A percentile compares a stretch with the other conserved stretches of the same genome.
Conservation (phyloP, 129 eudicot species). For the Dittrichia graveolens region DNA sequence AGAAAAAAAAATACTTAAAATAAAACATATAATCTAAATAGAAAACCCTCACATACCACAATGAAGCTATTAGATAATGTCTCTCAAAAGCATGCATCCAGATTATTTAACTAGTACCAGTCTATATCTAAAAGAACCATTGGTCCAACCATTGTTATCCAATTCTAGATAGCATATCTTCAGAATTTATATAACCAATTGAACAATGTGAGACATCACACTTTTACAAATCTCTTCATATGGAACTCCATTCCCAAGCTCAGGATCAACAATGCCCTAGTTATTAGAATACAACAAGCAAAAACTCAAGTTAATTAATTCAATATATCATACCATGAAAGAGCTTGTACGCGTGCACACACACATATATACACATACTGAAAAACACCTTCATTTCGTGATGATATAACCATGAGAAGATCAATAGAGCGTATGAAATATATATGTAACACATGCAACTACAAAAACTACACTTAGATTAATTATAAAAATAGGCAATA, state of each 20-base stretch:
- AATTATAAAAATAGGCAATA: not conserved
- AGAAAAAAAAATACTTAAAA: too few species aligned
- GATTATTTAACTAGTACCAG: too few species aligned
- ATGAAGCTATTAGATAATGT: too few species aligned
- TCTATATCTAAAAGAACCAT: not conserved
- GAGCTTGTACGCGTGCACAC: too few species aligned
- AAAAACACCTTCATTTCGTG: too few species aligned
- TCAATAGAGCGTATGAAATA: too few species aligned
- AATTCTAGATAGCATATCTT: not conserved
- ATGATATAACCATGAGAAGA: too few species aligned
- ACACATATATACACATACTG: not conserved
- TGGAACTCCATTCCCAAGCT: conserved; percentile 32
- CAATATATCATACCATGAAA: not conserved
- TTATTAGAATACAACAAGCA: not conserved
- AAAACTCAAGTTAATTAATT: not conserved
- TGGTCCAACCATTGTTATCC: not conserved
- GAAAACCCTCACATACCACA: too few species aligned
- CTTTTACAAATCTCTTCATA: conserved; percentile 56
- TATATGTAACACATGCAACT: too few species aligned
- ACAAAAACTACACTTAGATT: not conserved
- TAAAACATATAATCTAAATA: too few species aligned
- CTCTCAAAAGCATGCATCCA: too few species aligned
- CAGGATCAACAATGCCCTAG: conserved; percentile 40
- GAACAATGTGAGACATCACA: conserved; percentile 51
- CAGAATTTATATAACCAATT: conserved; percentile 21